Evolutionary conservation across 176 grass and related monocot species (phyloP).

Genomic region (Metroxylon sagu): DNA sequence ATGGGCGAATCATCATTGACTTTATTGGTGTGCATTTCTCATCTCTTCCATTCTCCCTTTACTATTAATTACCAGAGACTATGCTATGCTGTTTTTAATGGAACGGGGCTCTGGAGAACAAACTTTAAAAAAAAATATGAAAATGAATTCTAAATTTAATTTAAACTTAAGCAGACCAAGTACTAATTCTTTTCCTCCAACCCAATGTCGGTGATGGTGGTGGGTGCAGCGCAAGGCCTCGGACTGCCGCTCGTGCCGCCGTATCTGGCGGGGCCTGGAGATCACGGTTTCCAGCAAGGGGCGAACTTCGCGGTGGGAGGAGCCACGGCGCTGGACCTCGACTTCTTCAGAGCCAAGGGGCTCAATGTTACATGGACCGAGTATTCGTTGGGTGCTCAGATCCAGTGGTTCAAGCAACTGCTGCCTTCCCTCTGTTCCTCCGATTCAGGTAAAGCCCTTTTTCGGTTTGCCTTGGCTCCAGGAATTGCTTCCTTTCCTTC

Average conservation of each 20-base stretch:
- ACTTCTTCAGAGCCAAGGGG: background rate
- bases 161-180: too few relatives aligned
- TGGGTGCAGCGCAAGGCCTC: background rate
- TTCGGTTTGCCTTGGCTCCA: background rate
- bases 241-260: constrained; percentile 14
- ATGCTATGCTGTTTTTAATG: background rate
- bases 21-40: background rate
- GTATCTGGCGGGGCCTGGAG: background rate
- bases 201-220: too few relatives aligned
- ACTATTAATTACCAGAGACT: background rate
- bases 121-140: too few relatives aligned
- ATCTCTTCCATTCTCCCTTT: background rate
- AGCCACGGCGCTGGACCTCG: background rate
- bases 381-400: background rate
- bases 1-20: constrained; percentile 7
- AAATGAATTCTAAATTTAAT: too few relatives aligned
- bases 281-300: background rate
- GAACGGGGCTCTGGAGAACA: too few relatives aligned
- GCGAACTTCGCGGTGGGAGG: constrained; percentile 4
- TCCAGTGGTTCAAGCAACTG: background rate
- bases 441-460: too few relatives aligned
- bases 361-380: background rate
- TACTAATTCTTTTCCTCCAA: too few relatives aligned
- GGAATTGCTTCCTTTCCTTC: too few relatives aligned
- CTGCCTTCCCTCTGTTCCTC: background rate